phyloP scores from a whole-genome alignment of 768 basidiomycete genomes.

The Fomitopsis pulvina region DNA sequence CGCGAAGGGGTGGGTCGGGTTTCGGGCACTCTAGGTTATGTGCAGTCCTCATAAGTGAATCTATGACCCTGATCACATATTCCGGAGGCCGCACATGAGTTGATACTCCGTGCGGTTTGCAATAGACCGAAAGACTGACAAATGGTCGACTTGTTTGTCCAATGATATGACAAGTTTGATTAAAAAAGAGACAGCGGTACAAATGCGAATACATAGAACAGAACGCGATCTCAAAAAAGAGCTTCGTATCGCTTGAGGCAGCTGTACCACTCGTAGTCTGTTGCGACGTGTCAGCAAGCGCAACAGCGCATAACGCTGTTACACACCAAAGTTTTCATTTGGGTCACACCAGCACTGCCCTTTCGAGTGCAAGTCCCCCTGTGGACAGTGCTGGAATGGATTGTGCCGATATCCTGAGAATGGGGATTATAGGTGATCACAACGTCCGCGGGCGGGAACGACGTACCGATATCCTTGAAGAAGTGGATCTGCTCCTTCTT shows the following conservation, averaged over 20 bases:
- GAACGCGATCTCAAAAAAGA: slow-evolving; percentile 34
- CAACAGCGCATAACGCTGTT: not conserved
- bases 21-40: no score
- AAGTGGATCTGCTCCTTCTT: slow-evolving; percentile 89
- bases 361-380: slow-evolving; percentile 61
- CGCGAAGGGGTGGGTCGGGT: no score
- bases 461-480: slow-evolving; percentile 77
- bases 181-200: not conserved
- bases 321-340: slow-evolving; percentile 66
- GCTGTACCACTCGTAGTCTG: slow-evolving; percentile 85
- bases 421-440: not conserved
- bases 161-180: no score
- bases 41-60: no score
- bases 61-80: no score
- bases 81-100: no score
- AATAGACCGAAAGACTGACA: no score
- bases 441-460: slow-evolving; percentile 2
- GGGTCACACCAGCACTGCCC: slow-evolving; percentile 87
- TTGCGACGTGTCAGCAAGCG: slow-evolving; percentile 8
- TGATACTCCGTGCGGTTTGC: no score
- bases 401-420: slow-evolving; percentile 70
- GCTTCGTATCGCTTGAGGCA: slow-evolving; percentile 74
- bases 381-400: slow-evolving; percentile 91
- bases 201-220: not conserved
- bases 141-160: no score